Evolutionary conservation across 306 rosid genomes (phyloP), one percentile per base, ranked within the genome.

Genomic region (Cicer judaicum): DNA sequence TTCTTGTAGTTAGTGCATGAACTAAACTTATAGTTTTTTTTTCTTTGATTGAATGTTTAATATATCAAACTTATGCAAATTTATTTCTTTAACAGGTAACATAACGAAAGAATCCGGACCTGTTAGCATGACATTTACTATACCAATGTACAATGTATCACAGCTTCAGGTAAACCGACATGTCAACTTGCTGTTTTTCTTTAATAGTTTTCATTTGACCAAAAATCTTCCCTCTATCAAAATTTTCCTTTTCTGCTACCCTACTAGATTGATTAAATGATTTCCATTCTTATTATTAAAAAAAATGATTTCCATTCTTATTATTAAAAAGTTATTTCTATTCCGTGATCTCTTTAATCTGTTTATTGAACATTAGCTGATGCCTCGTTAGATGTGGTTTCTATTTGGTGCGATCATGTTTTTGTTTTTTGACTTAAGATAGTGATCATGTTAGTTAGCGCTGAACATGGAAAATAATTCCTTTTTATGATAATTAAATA

Each of bases 71-170:
- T 64, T 62, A 10, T 80, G 78, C 47, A 67, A 80, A 70, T 78
- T 62, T 14, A 49, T 74, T 59, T 66, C 71, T 80, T 64, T 64
- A 10, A 80, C 81, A 89, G 97, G 92, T 76, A 91, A 88, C 73
- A 77, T 91, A 34, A 83, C 90, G 40, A 91, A 91, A 77, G 97
- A 91, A 84, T 85, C 87, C 10, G 97, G 97, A 43, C 97, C 97
- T 15, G 93, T 91, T 59, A 91, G 93, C 91, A 85, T 89, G 97
- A 91, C 91, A 13, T 91, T 91, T 80, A 91, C 97, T 3, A 91
- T 91, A 76, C 95, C 95, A 21, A 91, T 91, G 95, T 83, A 89
- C 76, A 91, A 88, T 76, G 82, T 78, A 73, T 91, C 97, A 72
- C 84, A 83, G 75, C 96, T 91, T 80, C 91, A 91, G 95, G 93